Base-by-base conservation (phyloP, 768 basidiomycete species). In the Amanita muscaria region DNA sequence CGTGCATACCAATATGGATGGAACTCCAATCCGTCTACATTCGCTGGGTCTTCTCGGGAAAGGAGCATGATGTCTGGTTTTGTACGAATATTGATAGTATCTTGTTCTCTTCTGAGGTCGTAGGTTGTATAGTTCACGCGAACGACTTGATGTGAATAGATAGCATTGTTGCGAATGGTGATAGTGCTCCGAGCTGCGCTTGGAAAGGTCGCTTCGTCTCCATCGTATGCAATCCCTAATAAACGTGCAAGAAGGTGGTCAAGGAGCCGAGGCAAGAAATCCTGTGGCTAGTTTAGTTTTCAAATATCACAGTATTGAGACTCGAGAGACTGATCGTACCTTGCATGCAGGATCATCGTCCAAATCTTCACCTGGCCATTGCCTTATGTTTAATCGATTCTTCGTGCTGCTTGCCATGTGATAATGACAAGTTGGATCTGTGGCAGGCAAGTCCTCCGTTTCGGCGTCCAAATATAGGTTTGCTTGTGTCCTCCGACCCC, bases 1-100 rank as follows among this genome's bases (percentile, higher is more conserved):
- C 59, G 6, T 16, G 60, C 51, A 56, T 69, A 70, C 60, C 59
- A 53, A 45, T 56, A 55, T 0, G 66, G 64, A 43, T 62, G 40
- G 1, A 46, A n/a, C 14, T 3, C 18, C 15, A 9, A 4, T n/a
- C 37, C 50, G n/a, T 54, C 46, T 15, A 14, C 15, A 8, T 42
- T 16, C 1, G 30, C 44, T 0, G 14, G 5, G 14, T 37, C 37
- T 32, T 45, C 44, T 2, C 18, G 14, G 2, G 35, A 18, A 7
- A 29, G 22, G 2, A 31, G 1, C 44, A 37, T 31, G 1, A 37
- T 22, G 5, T 45, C 44, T 1, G 37, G 19, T 8, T 68, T 59
- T 0, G 55, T 62, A 0, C 50, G 18, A 1, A 63, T 57, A 21
- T 70, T 69, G 24, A 74, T 46, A 0, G 58, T 47, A 46, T 76